These are phyloP conservation scores for Cryomyces minteri DNA, from an alignment of 495 filamentous ascomycete species.

Conservation along the genomic window DNA sequence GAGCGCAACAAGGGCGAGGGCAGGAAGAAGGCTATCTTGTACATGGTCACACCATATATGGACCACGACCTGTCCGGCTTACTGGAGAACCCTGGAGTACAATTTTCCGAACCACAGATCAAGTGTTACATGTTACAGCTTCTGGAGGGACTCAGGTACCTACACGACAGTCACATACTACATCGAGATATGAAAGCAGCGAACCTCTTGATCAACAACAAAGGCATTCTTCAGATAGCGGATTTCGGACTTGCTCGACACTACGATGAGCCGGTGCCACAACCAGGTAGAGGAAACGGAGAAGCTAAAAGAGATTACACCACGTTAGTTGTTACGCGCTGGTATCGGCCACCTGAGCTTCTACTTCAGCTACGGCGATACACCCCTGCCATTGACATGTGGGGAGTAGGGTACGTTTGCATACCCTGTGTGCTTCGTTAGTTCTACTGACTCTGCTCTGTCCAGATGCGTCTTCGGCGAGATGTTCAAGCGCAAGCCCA, in stretches of 20 bases:
- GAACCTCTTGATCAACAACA: constrained; percentile 92
- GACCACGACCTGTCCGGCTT: constrained; percentile 94
- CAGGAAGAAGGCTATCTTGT: constrained; percentile 72
- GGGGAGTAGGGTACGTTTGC: constrained; percentile 97
- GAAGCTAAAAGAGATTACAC: constrained; percentile 85
- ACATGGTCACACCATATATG: constrained; percentile 99
- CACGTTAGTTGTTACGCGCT: constrained; percentile 82
- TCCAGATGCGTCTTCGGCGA: constrained; percentile 60
- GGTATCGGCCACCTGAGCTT: constrained; percentile 93
- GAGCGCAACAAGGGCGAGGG: constrained; percentile 58
- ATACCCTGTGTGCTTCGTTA: constrained; percentile 14
- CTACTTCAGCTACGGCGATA: constrained; percentile 72
- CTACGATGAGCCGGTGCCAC: constrained; percentile 72
- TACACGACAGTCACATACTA: constrained; percentile 78
- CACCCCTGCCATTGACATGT: constrained; percentile 93
- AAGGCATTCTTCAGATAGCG: constrained; percentile 84
- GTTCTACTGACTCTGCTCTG: constrained; percentile 23
- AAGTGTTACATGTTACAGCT: constrained; percentile 97
- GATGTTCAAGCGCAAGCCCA: constrained; percentile 90
- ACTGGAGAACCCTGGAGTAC: constrained; percentile 80
- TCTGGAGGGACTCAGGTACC: constrained; percentile 70
- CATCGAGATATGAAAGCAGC: constrained; percentile 99
- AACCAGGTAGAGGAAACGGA: constrained; percentile 62
- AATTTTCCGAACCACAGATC: constrained; percentile 74
- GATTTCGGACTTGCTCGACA: constrained; percentile 93